A percentile compares a stretch with the other conserved stretches of the same genome.
Evolutionary conservation across 2,329 filamentous ascomycete species (phyloP).

Genomic region (Shiraia sp.): DNA sequence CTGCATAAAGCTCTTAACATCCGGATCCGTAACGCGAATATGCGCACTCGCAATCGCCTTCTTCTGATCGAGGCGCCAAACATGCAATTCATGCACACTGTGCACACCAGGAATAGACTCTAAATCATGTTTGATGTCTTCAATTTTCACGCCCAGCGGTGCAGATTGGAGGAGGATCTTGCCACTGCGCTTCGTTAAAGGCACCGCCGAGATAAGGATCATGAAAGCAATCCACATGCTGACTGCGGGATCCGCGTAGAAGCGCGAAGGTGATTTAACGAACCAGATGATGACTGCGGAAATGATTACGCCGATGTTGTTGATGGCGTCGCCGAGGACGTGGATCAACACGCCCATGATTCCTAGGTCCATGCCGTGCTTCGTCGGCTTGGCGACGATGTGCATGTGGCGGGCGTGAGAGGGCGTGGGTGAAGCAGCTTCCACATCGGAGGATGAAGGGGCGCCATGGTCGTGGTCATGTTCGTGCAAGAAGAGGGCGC

Average conservation of each 20-base stretch:
- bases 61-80: slow-evolving; percentile 73
- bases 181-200: slow-evolving; percentile 65
- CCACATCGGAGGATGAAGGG: slow-evolving; percentile 20
- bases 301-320: slow-evolving; percentile 76
- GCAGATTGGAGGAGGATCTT: slow-evolving; percentile 70
- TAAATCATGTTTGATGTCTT: slow-evolving; percentile 69
- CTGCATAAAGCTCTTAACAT: slow-evolving; percentile 62
- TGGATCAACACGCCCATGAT: slow-evolving; percentile 73
- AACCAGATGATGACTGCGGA: slow-evolving; percentile 72
- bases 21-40: slow-evolving; percentile 63
- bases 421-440: slow-evolving; percentile 11
- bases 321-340: slow-evolving; percentile 72
- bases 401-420: slow-evolving; percentile 35
- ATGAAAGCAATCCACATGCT: slow-evolving; percentile 73
- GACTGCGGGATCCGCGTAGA: slow-evolving; percentile 73
- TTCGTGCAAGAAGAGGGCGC: slow-evolving; percentile 64
- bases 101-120: slow-evolving; percentile 69
- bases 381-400: slow-evolving; percentile 21
- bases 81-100: slow-evolving; percentile 72
- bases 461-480: slow-evolving; percentile 50
- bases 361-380: slow-evolving; percentile 60
- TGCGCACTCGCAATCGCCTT: slow-evolving; percentile 73
- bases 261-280: slow-evolving; percentile 59
- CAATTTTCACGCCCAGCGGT: slow-evolving; percentile 61
- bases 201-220: slow-evolving; percentile 67